Evolutionary conservation across 352 stramenopile species (phyloP).

Genomic region (Globisporangium megalacanthum): DNA sequence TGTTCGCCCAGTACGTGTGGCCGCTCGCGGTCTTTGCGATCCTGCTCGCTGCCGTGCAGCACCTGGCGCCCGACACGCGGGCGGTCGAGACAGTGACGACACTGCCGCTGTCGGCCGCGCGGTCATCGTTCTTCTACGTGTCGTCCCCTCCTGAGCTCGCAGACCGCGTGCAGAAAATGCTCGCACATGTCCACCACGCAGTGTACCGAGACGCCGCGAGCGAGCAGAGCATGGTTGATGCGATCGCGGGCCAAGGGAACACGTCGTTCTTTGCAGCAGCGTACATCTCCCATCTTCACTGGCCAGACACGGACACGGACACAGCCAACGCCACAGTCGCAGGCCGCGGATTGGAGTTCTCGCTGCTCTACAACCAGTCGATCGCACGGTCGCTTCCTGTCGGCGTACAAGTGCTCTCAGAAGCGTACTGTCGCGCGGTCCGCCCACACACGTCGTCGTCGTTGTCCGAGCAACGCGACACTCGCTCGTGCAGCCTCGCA

Average conservation of each 20-base stretch:
- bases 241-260: slow-evolving; percentile 27
- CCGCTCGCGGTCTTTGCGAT: slow-evolving; percentile 57
- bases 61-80: slow-evolving; percentile 23
- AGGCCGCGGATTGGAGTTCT: slow-evolving; percentile 23
- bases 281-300: slow-evolving; percentile 26
- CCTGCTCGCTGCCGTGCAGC: slow-evolving; percentile 38
- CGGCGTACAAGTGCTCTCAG: slow-evolving; percentile 46
- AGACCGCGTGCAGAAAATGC: slow-evolving; percentile 21
- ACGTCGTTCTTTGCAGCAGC: slow-evolving; percentile 57
- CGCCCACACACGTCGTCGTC: not conserved
- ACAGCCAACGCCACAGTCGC: not conserved
- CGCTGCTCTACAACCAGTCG: slow-evolving; percentile 65
- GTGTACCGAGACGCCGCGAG: slow-evolving; percentile 16
- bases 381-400: slow-evolving; percentile 57
- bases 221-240: slow-evolving; percentile 28
- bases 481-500: slow-evolving; percentile 27
- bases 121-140: slow-evolving; percentile 40
- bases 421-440: slow-evolving; percentile 48
- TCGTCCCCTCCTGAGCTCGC: slow-evolving; percentile 20
- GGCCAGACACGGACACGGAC: slow-evolving; percentile 7
- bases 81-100: slow-evolving; percentile 45
- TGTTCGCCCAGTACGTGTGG: slow-evolving; percentile 70
- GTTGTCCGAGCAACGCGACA: not conserved
- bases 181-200: slow-evolving; percentile 24
- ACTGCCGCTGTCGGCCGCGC: slow-evolving; percentile 27